phyloP scores from a whole-genome alignment of 1,284 basidiomycete species.

The Malassezia obtusa region DNA sequence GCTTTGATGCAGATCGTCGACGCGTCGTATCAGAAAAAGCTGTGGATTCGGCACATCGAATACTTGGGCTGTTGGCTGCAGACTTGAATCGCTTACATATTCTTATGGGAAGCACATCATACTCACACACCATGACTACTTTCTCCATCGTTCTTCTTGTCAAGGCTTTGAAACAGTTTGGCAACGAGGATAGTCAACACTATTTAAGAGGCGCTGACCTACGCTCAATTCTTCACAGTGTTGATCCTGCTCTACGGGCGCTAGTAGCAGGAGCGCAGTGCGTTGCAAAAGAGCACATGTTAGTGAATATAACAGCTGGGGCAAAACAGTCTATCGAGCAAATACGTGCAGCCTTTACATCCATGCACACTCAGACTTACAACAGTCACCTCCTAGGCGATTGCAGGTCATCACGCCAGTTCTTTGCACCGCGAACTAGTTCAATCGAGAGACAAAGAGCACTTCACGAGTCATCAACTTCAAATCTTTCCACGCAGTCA shows the following conservation, averaged over 20 bases:
- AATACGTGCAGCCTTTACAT: neutral
- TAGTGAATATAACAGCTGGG: neutral
- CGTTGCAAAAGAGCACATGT: neutral
- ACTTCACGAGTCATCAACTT: too few relatives aligned
- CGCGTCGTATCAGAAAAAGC: neutral
- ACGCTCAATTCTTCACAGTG: neutral
- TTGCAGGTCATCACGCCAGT: too few relatives aligned
- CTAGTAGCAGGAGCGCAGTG: neutral
- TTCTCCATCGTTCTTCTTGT: conserved; percentile 1
- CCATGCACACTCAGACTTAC: neutral
- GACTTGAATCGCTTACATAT: neutral
- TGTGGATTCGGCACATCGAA: neutral
- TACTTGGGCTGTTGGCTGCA: neutral
- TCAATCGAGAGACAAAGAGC: too few relatives aligned
- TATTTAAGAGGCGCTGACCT: neutral
- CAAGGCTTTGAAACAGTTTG: neutral
- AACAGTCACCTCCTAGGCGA: too few relatives aligned
- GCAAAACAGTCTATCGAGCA: neutral
- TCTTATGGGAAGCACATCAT: neutral
- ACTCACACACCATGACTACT: conserved; percentile 1
- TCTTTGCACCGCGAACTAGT: too few relatives aligned
- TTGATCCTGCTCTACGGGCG: neutral
- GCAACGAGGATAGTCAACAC: neutral
- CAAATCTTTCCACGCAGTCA: too few relatives aligned
- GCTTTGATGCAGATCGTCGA: neutral